Evolutionary conservation across 805 yeast genomes (phyloP).

Genomic region (Naumovozyma dairenensis): DNA sequence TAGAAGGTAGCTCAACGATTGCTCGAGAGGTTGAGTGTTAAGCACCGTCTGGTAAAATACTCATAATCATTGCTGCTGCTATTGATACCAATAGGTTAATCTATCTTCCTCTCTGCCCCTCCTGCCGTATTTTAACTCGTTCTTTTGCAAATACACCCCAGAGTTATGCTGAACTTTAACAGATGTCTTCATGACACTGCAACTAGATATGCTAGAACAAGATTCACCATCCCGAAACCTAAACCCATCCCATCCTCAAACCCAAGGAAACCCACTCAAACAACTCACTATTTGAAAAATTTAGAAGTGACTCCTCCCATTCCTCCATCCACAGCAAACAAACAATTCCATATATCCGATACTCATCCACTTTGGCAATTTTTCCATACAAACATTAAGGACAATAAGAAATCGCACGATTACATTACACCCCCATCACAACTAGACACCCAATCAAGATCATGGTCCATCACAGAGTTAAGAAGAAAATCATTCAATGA

Average conservation of each 20-base stretch:
- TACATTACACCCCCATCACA: no score
- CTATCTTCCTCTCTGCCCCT: no score
- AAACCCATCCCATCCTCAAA: conserved; percentile 18
- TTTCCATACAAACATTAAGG: no score
- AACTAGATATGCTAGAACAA: conserved; percentile 40
- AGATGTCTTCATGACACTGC: no score
- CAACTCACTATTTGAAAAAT: conserved; percentile 20
- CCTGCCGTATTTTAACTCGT: no score
- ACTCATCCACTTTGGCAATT: conserved; percentile 96
- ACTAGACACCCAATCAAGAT: conserved; percentile 46
- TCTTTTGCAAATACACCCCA: no score
- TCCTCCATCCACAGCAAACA: conserved; percentile 67
- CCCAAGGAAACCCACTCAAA: conserved; percentile 21
- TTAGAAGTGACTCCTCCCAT: conserved; percentile 69
- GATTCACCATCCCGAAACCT: conserved; percentile 30
- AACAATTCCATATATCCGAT: conserved; percentile 47
- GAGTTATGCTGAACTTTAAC: no score
- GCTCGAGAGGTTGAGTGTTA: no score
- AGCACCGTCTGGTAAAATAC: no score
- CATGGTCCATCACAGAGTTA: conserved; percentile 84
- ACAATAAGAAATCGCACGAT: conserved; percentile 41
- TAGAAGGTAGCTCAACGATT: no score
- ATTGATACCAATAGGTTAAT: no score
- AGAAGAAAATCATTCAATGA: conserved; percentile 89
- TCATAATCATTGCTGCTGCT: no score